Conservation (phyloP, 2,329 filamentous ascomycete species). For the Claviceps sp. region DNA sequence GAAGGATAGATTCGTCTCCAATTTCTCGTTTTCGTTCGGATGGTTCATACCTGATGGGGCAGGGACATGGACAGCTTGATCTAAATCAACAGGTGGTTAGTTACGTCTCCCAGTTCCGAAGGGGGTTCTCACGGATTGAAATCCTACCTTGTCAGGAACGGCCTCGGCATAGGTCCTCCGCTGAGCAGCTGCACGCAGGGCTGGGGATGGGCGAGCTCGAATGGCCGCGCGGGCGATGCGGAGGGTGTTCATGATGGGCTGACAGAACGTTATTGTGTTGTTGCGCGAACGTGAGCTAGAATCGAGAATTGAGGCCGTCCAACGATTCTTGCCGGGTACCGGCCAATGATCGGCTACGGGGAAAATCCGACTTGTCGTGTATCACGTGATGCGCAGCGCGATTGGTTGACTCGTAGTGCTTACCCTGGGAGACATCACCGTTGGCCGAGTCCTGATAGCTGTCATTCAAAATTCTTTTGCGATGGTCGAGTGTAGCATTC, state of each 20-base stretch:
- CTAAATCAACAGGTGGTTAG: conserved; percentile 24
- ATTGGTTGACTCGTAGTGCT: neutral
- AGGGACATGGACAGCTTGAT: conserved; percentile 97
- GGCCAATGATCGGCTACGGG: conserved; percentile 27
- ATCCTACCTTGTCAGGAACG: conserved; percentile 62
- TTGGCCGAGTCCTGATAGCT: neutral
- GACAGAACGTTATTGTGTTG: conserved; percentile 33
- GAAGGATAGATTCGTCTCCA: conserved; percentile 1
- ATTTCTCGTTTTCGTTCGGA: conserved; percentile 9
- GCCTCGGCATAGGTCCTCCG: conserved; percentile 86
- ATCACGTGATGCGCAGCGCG: conserved; percentile 16
- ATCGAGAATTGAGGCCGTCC: conserved; percentile 26
- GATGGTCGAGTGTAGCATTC: too few relatives aligned
- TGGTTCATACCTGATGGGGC: conserved; percentile 81
- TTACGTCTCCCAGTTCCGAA: conserved; percentile 7
- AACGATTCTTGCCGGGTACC: conserved; percentile 33
- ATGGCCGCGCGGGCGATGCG: conserved; percentile 84
- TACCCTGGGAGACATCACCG: neutral
- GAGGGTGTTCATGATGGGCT: conserved; percentile 77
- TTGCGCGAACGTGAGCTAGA: conserved; percentile 29
- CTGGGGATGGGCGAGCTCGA: conserved; percentile 58
- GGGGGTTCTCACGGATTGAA: conserved; percentile 11
- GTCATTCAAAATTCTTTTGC: neutral
- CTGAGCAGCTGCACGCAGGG: conserved; percentile 63
- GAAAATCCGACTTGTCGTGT: conserved; percentile 21